Conservation (phyloP, 2,329 filamentous ascomycete species). For the Chalaropsis ovoidea region DNA sequence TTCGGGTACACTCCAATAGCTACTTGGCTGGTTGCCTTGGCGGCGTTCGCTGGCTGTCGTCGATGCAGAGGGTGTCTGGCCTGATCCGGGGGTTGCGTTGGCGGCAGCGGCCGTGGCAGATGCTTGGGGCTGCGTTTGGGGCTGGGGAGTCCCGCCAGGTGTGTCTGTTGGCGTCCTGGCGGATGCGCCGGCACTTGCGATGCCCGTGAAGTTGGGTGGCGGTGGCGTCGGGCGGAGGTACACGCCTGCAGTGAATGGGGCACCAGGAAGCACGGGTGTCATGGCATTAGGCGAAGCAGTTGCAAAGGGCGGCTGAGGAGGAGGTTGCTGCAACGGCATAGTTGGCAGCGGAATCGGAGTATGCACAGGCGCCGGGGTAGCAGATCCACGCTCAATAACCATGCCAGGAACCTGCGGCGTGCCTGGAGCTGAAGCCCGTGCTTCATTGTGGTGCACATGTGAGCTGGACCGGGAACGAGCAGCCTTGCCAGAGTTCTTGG, state of each 20-base stretch:
- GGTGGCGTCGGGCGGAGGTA: conserved; percentile 15
- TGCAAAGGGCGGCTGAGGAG: conserved; percentile 30
- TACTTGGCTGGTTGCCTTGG: conserved; percentile 53
- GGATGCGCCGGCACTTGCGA: background rate
- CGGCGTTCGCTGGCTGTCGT: conserved; percentile 45
- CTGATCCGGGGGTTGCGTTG: conserved; percentile 33
- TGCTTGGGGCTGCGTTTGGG: conserved; percentile 19
- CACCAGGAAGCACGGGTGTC: background rate
- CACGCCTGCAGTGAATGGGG: conserved; percentile 5
- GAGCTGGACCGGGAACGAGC: conserved; percentile 48
- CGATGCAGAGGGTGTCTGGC: conserved; percentile 35
- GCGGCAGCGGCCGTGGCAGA: conserved; percentile 28
- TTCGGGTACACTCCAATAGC: conserved; percentile 82
- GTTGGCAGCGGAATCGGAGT: conserved; percentile 22
- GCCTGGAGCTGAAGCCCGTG: conserved; percentile 31
- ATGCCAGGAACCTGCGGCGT: conserved; percentile 35
- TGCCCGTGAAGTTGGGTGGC: conserved; percentile 16
- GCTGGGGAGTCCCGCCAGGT: conserved; percentile 5
- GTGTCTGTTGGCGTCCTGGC: background rate
- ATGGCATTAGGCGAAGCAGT: conserved; percentile 27
- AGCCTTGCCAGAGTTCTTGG: conserved; percentile 33
- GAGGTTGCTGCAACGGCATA: conserved; percentile 31
- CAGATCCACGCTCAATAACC: conserved; percentile 4
- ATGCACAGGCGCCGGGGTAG: conserved; percentile 12
- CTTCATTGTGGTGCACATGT: conserved; percentile 40